Evolutionary conservation across 257 asterid species (phyloP).

Genomic region (Lithospermum erythrorhizon): DNA sequence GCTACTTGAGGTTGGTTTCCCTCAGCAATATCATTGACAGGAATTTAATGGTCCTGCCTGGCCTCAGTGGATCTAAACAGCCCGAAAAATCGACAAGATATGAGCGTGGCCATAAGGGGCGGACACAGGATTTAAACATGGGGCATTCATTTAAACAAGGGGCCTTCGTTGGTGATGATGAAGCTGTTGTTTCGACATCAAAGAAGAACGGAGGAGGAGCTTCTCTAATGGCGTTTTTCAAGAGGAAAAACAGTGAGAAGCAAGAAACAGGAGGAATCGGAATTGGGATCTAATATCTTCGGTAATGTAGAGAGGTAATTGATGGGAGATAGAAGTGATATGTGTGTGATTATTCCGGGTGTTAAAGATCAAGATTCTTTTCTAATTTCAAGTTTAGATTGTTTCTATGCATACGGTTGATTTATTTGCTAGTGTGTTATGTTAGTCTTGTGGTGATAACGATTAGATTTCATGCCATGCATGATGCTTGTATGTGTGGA

Average conservation of each 20-base stretch:
- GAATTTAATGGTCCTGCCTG: constrained; percentile 34
- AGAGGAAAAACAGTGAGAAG: neutral
- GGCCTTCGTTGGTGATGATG: neutral
- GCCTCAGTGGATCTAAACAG: neutral
- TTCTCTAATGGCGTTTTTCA: neutral
- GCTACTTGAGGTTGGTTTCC: constrained; percentile 41
- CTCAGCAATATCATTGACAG: constrained; percentile 46
- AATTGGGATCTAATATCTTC: neutral
- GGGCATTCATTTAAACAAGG: too few species aligned
- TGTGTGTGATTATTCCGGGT: neutral
- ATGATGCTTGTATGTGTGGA: too few species aligned
- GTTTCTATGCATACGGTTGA: neutral
- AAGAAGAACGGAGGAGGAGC: neutral
- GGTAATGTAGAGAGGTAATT: neutral
- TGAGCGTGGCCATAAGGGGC: neutral
- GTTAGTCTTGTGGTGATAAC: too few species aligned
- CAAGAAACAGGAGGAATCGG: neutral
- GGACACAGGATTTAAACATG: too few species aligned
- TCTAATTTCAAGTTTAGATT: too few species aligned
- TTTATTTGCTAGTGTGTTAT: too few species aligned
- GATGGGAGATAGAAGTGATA: too few species aligned
- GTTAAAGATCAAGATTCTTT: neutral
- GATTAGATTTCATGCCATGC: too few species aligned
- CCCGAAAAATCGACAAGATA: neutral
- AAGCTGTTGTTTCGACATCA: too few species aligned